Conservation (phyloP, 1,284 basidiomycete genomes). For the Mycena sp. region DNA sequence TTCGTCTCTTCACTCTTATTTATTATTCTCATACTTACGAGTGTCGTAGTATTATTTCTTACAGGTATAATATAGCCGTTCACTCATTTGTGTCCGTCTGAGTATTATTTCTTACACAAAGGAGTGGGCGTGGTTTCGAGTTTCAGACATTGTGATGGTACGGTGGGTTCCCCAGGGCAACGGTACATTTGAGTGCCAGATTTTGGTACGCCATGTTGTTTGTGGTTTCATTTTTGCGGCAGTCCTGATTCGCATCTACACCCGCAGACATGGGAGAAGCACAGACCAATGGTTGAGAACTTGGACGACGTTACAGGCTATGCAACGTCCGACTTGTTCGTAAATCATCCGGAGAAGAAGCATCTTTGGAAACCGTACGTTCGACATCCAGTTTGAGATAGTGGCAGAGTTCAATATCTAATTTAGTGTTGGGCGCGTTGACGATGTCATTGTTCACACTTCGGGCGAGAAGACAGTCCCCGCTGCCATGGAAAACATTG, state of each 20-base stretch:
- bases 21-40: slow-evolving; percentile 4
- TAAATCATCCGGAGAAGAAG: slow-evolving; percentile 37
- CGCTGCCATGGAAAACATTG: slow-evolving; percentile 46
- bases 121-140: slow-evolving; percentile 29
- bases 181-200: slow-evolving; percentile 28
- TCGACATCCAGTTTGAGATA: no score
- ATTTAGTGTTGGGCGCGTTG: no score
- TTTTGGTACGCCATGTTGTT: slow-evolving; percentile 30
- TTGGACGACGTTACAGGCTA: slow-evolving; percentile 40
- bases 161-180: slow-evolving; percentile 31
- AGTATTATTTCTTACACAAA: slow-evolving; percentile 7
- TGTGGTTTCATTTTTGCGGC: background rate
- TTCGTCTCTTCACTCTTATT: background rate
- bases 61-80: slow-evolving; percentile 10
- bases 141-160: slow-evolving; percentile 13
- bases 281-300: slow-evolving; percentile 35
- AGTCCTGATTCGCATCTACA: background rate
- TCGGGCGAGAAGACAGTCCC: slow-evolving; percentile 57
- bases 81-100: background rate
- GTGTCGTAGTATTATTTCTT: background rate
- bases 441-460: no score
- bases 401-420: no score
- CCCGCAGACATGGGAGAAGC: slow-evolving; percentile 1
- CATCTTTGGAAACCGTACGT: no score
- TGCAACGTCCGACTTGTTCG: slow-evolving; percentile 39